phyloP scores from a whole-genome alignment of 805 yeast genomes.

The Schwanniomyces polymorphus region DNA sequence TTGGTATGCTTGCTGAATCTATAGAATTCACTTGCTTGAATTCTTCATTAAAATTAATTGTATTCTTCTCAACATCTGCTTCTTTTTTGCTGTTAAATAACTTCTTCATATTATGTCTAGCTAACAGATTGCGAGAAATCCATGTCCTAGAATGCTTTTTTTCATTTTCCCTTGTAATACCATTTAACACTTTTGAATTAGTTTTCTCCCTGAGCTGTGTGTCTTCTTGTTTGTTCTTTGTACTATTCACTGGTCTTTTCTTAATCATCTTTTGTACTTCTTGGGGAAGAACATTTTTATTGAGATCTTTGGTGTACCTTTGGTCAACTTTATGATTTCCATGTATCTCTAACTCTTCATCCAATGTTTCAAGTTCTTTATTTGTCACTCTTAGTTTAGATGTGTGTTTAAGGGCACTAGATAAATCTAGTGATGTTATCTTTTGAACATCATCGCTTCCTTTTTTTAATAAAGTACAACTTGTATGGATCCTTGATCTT shows the following conservation, averaged over 20 bases:
- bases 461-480: not conserved
- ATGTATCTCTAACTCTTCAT: constrained; percentile 7
- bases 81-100: not conserved
- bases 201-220: constrained; percentile 1
- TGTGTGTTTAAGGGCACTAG: constrained; percentile 10
- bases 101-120: not conserved
- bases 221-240: not conserved
- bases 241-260: constrained; percentile 2
- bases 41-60: constrained; percentile 4
- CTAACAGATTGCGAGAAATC: not conserved
- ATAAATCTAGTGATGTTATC: constrained; percentile 7
- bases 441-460: constrained; percentile 4
- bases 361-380: constrained; percentile 7
- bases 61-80: not conserved
- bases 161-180: not conserved
- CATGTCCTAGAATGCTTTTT: not conserved
- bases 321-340: constrained; percentile 2
- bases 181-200: constrained; percentile 2
- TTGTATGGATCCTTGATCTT: not conserved
- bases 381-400: constrained; percentile 7
- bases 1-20: constrained; percentile 44
- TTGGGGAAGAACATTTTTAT: constrained; percentile 8
- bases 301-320: constrained; percentile 8
- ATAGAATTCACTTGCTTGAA: constrained; percentile 14
- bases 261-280: constrained; percentile 11